These are phyloP conservation scores for Ambrosiella cleistominuta DNA, from an alignment of 2,329 filamentous ascomycete genomes.

Conservation along the genomic window DNA sequence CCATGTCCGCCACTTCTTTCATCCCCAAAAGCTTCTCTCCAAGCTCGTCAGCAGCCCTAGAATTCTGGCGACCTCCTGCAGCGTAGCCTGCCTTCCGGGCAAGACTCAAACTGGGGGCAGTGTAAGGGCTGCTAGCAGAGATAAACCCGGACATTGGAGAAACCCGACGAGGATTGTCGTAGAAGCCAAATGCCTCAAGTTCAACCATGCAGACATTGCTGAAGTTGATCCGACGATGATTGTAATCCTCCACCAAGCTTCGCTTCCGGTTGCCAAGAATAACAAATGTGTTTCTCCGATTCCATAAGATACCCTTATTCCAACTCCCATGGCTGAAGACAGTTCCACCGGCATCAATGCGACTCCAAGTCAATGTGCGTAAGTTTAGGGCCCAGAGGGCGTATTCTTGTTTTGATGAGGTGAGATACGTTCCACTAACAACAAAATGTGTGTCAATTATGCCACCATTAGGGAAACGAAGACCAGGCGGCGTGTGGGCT, in stretches of 20 bases:
- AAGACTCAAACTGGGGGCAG: constrained; percentile 35
- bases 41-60: constrained; percentile 64
- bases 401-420: constrained; percentile 95
- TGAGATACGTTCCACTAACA: constrained; percentile 91
- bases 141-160: constrained; percentile 66
- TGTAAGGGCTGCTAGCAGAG: constrained; percentile 61
- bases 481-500: constrained; percentile 69
- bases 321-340: constrained; percentile 96
- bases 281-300: constrained; percentile 82
- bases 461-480: constrained; percentile 89
- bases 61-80: constrained; percentile 60
- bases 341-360: constrained; percentile 84
- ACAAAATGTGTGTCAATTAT: constrained; percentile 94
- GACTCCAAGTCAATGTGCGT: constrained; percentile 75
- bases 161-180: constrained; percentile 76
- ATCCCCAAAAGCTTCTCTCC: constrained; percentile 63
- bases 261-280: constrained; percentile 87
- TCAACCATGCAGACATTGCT: constrained; percentile 94
- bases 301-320: constrained; percentile 92
- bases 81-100: constrained; percentile 44
- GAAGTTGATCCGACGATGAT: constrained; percentile 94
- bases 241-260: constrained; percentile 92
- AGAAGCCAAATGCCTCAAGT: constrained; percentile 89
- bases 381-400: constrained; percentile 90
- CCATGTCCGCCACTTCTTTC: constrained; percentile 89